Conservation (phyloP, 306 rosid species). For the Malus asiatica region DNA sequence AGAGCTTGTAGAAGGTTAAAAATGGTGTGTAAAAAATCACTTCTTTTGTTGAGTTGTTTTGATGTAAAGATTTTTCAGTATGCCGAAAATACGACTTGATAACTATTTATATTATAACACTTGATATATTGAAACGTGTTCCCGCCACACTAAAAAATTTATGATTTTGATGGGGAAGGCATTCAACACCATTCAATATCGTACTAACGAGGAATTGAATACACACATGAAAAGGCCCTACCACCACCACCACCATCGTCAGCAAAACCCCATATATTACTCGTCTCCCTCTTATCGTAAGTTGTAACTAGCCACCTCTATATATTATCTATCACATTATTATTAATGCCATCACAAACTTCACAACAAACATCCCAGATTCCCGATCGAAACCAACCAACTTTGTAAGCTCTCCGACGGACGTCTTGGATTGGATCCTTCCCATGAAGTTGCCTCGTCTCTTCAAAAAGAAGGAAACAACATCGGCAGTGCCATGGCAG, state of each 20-base stretch:
- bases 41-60: too few species aligned
- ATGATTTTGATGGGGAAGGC: conserved; percentile 1
- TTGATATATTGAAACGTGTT: too few species aligned
- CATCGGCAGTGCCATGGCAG: conserved; percentile 31
- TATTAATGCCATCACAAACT: conserved; percentile 7
- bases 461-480: conserved; percentile 31
- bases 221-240: conserved; percentile 41
- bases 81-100: accelerated
- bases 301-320: not conserved
- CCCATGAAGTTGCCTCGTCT: conserved; percentile 29
- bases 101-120: too few species aligned
- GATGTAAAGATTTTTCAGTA: too few species aligned
- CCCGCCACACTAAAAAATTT: too few species aligned
- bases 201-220: conserved; percentile 14
- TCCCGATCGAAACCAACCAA: not conserved
- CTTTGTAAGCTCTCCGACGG: not conserved
- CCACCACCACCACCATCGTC: not conserved
- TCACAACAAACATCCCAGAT: conserved; percentile 1
- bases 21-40: too few species aligned
- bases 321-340: conserved; percentile 17
- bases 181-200: conserved; percentile 57
- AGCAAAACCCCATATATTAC: conserved; percentile 21
- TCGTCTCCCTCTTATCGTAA: not conserved
- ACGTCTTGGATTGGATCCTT: not conserved
- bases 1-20: too few species aligned